Evolutionary conservation across 345 rosid species (phyloP), one percentile per base, ranked within the genome.

Genomic region (Cardiospermum halicacabum): DNA sequence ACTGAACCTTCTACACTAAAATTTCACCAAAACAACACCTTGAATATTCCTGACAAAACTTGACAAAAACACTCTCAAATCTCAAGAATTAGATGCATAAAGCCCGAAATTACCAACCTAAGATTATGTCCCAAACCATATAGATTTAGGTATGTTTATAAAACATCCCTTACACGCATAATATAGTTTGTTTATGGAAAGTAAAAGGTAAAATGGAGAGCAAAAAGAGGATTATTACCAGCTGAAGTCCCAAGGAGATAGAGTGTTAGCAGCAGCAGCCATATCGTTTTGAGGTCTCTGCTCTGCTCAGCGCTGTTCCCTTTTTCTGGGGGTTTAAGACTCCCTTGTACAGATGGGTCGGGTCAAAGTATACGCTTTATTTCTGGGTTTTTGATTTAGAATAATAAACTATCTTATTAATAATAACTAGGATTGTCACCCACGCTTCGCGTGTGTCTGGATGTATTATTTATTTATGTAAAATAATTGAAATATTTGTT

Each of bases 201-300:
- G 30, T 7, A 30, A n/a, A 43, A 57, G 47, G 51, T 34, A 11
- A 47, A 45, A 47, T 47, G 19, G 8, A n/a, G n/a, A 4, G 51
- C 11, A 66, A 50, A 70, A 36, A 45, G 39, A 53, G 60, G 21
- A 49, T 25, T 19, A 55, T 18, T 62, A 88, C 89, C 88, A 84
- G 70, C 80, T 83, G 61, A 82, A 88, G 51, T 82, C 87, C 91
- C 89, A 80, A 7, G 54, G 73, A 32, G 56, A 43, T 21, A n/a
- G n/a, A n/a, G n/a, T n/a, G n/a, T n/a, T 58, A 8, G 15, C 27
- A 10, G 27, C 53, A 42, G 67, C 57, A 10, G 57, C 65, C 71
- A 59, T 62, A 4, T 13, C 16, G n/a, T n/a, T n/a, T 40, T 37
- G 54, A 34, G 39, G 39, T n/a, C n/a, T n/a, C n/a, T n/a, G n/a